phyloP scores from a whole-genome alignment of 441 rosid genomes.

The Adansonia rubrostipa region DNA sequence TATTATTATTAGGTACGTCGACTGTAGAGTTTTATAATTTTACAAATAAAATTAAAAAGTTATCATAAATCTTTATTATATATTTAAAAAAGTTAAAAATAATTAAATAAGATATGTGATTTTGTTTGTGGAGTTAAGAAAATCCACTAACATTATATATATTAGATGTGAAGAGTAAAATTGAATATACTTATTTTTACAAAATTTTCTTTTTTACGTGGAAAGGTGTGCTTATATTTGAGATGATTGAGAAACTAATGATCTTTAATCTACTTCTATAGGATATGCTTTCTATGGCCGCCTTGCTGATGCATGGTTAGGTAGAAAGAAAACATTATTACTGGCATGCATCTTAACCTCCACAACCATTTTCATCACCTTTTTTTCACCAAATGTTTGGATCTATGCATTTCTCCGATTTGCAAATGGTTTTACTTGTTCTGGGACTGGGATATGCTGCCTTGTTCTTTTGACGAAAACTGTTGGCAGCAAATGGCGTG shows the following conservation, averaged over 20 bases:
- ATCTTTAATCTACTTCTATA: conserved; percentile 20
- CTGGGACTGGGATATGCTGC: conserved; percentile 68
- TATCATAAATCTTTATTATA: no score
- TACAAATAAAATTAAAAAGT: no score
- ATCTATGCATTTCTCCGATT: conserved; percentile 60
- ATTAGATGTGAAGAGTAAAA: no score
- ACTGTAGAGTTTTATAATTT: no score
- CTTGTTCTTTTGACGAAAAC: conserved; percentile 65
- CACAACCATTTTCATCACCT: conserved; percentile 55
- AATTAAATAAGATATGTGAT: no score
- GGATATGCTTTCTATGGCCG: conserved; percentile 65
- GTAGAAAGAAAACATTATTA: conserved; percentile 58
- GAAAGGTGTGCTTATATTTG: background rate
- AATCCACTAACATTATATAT: no score
- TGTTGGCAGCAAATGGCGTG: conserved; percentile 71
- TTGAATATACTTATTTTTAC: no score
- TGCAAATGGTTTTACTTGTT: conserved; percentile 58
- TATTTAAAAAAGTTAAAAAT: no score
- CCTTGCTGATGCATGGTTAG: conserved; percentile 59
- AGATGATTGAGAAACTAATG: background rate
- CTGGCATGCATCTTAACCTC: conserved; percentile 61
- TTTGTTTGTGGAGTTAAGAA: no score
- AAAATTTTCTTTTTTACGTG: background rate
- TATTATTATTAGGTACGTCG: no score
- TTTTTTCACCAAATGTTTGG: conserved; percentile 75